Conservation (phyloP, 768 basidiomycete genomes). For the Boletales sp. region DNA sequence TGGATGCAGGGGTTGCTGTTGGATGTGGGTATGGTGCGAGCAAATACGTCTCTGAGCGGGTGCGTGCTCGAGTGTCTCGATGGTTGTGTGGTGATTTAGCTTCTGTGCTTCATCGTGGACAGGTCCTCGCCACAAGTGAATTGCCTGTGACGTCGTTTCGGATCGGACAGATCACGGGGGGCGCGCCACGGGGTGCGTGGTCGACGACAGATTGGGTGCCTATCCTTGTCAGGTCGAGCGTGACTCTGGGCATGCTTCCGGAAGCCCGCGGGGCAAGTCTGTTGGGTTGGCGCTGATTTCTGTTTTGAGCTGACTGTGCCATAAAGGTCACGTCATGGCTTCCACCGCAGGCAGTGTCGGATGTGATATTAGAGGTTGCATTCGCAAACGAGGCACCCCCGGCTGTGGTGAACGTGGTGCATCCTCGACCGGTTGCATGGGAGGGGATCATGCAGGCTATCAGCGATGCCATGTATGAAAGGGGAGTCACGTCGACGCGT, state of each 20-base stretch:
- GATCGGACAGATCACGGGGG: conserved; percentile 37
- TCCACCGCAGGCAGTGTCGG: conserved; percentile 24
- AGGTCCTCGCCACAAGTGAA: too few relatives aligned
- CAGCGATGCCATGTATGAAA: conserved; percentile 9
- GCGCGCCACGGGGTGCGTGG: conserved; percentile 34
- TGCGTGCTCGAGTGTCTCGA: too few relatives aligned
- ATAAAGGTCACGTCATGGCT: conserved; percentile 30
- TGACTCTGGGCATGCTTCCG: conserved; percentile 28
- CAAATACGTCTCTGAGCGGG: too few relatives aligned
- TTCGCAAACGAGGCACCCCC: conserved; percentile 18
- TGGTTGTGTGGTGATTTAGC: too few relatives aligned
- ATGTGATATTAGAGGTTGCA: conserved; percentile 26
- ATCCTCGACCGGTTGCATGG: conserved; percentile 28
- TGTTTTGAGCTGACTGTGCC: neutral
- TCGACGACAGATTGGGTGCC: conserved; percentile 37
- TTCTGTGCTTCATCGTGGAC: too few relatives aligned
- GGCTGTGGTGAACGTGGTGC: conserved; percentile 26
- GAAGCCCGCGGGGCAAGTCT: conserved; percentile 27
- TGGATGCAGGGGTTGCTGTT: too few relatives aligned
- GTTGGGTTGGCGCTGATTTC: neutral
- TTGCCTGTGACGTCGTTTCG: neutral
- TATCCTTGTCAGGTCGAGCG: conserved; percentile 33
- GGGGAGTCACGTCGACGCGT: conserved; percentile 2
- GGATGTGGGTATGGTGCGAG: too few relatives aligned
- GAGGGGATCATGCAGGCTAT: conserved; percentile 22